A percentile compares a stretch with the other conserved stretches of the same genome.
Evolutionary conservation across 108 stramenopile species (phyloP).

Genomic region (Cyclotella choctawhatcheeana): DNA sequence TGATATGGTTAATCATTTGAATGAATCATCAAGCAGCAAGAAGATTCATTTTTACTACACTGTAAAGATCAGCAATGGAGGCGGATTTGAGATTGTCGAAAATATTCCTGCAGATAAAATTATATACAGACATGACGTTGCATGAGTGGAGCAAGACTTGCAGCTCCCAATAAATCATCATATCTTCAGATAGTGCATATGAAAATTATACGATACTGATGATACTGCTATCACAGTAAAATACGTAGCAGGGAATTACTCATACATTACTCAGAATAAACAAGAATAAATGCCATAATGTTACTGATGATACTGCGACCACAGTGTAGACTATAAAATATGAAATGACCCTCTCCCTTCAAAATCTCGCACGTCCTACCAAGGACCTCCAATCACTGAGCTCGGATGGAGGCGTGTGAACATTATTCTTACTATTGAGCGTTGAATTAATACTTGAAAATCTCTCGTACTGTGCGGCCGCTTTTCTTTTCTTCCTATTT

Average conservation of each 20-base stretch:
- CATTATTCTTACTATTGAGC: background rate
- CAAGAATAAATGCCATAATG: too few relatives aligned
- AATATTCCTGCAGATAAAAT: background rate
- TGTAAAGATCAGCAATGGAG: background rate
- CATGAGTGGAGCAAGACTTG: too few relatives aligned
- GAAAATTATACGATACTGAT: too few relatives aligned
- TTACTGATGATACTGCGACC: too few relatives aligned
- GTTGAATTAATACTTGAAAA: background rate
- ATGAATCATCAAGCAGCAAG: background rate
- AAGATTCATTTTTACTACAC: background rate
- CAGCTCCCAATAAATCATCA: too few relatives aligned
- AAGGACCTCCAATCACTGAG: conserved; percentile 15
- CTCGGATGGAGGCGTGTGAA: background rate
- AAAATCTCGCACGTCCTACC: background rate
- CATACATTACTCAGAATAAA: too few relatives aligned
- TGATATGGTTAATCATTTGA: background rate
- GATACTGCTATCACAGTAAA: too few relatives aligned
- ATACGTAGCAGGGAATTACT: too few relatives aligned
- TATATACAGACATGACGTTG: too few relatives aligned
- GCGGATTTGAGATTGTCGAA: background rate
- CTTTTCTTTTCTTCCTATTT: conserved; percentile 27
- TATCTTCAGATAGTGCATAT: too few relatives aligned
- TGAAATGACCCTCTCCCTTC: too few relatives aligned
- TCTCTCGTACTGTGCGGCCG: background rate
- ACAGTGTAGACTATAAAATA: too few relatives aligned